phyloP scores from a whole-genome alignment of 2,329 filamentous ascomycete species.

The Rachicladosporium sp. region DNA sequence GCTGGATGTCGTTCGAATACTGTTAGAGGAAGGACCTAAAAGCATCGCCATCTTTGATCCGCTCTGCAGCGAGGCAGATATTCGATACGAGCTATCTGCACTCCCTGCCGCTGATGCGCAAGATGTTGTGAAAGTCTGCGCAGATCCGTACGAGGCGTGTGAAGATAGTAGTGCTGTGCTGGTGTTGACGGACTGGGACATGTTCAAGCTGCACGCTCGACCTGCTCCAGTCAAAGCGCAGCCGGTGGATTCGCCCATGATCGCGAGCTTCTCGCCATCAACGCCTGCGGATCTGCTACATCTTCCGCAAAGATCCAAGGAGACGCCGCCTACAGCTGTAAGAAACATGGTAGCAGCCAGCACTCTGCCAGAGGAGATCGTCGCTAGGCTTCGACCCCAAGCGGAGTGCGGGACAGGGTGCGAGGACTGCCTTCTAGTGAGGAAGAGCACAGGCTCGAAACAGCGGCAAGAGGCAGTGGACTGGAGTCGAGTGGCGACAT shows the following conservation, averaged over 20 bases:
- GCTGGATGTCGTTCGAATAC: slow-evolving; percentile 51
- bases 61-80: slow-evolving; percentile 20
- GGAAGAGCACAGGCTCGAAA: neutral
- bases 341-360: no score
- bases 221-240: no score
- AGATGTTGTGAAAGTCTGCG: slow-evolving; percentile 15
- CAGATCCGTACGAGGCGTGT: slow-evolving; percentile 19
- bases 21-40: slow-evolving; percentile 47
- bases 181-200: slow-evolving; percentile 21
- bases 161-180: slow-evolving; percentile 18
- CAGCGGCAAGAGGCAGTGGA: slow-evolving; percentile 6
- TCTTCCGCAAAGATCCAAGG: neutral
- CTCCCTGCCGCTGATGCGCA: slow-evolving; percentile 11
- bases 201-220: slow-evolving; percentile 8
- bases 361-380: no score
- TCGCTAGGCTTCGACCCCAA: neutral
- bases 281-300: slow-evolving; percentile 1
- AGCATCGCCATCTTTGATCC: slow-evolving; percentile 55
- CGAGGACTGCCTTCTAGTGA: neutral
- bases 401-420: slow-evolving; percentile 7
- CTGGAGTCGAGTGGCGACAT: slow-evolving; percentile 16
- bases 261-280: neutral
- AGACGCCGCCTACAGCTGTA: no score
- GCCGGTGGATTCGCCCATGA: neutral
- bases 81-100: slow-evolving; percentile 17